Evolutionary conservation across 129 eudicot species (phyloP).

Genomic region (Lonicera japonica): DNA sequence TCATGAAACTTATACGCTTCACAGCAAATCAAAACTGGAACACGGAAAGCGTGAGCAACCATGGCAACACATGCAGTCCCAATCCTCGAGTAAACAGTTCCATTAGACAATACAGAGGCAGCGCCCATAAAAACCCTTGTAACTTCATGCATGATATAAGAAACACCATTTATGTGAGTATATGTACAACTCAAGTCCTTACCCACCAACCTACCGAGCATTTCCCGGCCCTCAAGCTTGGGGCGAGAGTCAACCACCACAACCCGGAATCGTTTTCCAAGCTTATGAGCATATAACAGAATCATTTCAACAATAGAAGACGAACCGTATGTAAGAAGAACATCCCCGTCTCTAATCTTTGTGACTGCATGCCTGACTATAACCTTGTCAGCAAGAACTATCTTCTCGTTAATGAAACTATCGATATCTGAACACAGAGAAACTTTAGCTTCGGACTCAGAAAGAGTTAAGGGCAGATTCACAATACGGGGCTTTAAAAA

Average conservation of each 20-base stretch:
- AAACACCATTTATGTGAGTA: constrained; percentile 77
- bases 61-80: constrained; percentile 89
- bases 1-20: constrained; percentile 94
- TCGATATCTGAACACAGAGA: constrained; percentile 51
- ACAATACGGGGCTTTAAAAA: constrained; percentile 60
- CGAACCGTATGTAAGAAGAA: constrained; percentile 77
- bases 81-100: constrained; percentile 79
- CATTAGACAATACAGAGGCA: constrained; percentile 81
- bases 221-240: constrained; percentile 71
- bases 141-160: constrained; percentile 89
- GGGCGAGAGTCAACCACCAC: constrained; percentile 94
- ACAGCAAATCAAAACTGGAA: constrained; percentile 86
- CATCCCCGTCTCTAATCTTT: constrained; percentile 79
- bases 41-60: constrained; percentile 82
- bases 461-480: constrained; percentile 36
- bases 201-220: constrained; percentile 65
- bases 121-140: constrained; percentile 79
- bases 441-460: constrained; percentile 71
- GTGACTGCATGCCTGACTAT: constrained; percentile 70
- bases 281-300: constrained; percentile 68
- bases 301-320: constrained; percentile 72
- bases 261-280: constrained; percentile 67
- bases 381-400: constrained; percentile 61
- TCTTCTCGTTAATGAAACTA: constrained; percentile 63
- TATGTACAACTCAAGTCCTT: constrained; percentile 82